Percentiles rank a stretch among this genome's conserved stretches.
These are phyloP conservation scores for Diplocarpon rosae DNA, from an alignment of 2,329 filamentous ascomycete genomes.

Conservation along the genomic window DNA sequence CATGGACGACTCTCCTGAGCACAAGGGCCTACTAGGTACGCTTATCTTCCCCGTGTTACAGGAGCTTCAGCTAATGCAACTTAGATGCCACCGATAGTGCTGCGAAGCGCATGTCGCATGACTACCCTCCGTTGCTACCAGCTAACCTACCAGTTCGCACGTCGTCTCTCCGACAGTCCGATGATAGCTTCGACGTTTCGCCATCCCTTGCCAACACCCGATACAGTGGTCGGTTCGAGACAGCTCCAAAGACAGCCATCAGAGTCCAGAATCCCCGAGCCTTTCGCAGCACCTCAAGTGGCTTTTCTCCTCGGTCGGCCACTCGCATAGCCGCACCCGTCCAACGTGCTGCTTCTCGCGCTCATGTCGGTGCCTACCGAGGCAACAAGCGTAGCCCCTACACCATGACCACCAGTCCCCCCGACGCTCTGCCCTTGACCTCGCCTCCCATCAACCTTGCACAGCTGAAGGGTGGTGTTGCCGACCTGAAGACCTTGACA, in stretches of 20 bases:
- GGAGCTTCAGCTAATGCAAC: neutral
- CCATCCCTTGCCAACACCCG: neutral
- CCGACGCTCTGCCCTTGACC: neutral
- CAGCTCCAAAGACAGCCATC: neutral
- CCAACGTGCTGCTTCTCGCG: neutral
- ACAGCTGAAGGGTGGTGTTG: too few relatives aligned
- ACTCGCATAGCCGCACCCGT: neutral
- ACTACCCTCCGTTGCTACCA: neutral
- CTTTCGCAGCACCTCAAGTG: neutral
- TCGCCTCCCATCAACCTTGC: too few relatives aligned
- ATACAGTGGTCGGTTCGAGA: neutral
- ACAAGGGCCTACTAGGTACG: conserved; percentile 3
- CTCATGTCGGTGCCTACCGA: conserved; percentile 2
- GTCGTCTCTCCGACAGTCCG: neutral
- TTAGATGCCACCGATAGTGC: conserved; percentile 1
- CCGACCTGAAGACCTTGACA: too few relatives aligned
- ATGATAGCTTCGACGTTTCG: neutral
- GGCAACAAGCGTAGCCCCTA: neutral
- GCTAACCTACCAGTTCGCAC: neutral
- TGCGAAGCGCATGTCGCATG: neutral
- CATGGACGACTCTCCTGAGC: conserved; percentile 1
- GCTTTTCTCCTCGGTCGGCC: neutral
- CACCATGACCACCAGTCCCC: neutral
- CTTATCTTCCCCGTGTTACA: too few relatives aligned
- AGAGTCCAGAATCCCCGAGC: neutral